Evolutionary conservation across 2,329 filamentous ascomycete species (phyloP).

Genomic region (Pestalotiopsis sp.): DNA sequence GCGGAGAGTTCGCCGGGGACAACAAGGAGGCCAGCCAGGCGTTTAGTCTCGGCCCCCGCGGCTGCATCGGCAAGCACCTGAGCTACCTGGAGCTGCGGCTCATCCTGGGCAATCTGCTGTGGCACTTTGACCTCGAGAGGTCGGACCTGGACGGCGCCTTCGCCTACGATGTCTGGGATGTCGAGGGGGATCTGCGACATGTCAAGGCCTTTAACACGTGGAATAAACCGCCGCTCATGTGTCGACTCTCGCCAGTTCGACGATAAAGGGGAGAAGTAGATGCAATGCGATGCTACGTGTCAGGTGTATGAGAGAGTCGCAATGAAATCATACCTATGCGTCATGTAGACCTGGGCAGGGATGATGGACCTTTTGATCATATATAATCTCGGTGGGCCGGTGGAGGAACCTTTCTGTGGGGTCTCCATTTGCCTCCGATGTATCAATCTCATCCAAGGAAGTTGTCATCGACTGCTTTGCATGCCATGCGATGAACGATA

Average conservation of each 20-base stretch:
- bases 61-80: slow-evolving; percentile 39
- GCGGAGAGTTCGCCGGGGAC: slow-evolving; percentile 36
- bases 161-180: slow-evolving; percentile 11
- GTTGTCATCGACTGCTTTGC: too few species aligned
- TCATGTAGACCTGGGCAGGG: too few species aligned
- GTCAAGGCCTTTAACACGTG: slow-evolving; percentile 5
- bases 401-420: too few species aligned
- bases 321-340: too few species aligned
- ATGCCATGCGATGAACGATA: too few species aligned
- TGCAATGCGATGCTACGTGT: too few species aligned
- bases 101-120: slow-evolving; percentile 38
- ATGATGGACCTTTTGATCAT: too few species aligned
- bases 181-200: background rate
- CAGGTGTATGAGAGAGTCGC: too few species aligned
- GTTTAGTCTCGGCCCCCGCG: slow-evolving; percentile 39
- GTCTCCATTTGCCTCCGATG: too few species aligned
- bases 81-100: slow-evolving; percentile 39
- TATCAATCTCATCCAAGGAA: too few species aligned
- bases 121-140: slow-evolving; percentile 37
- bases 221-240: slow-evolving; percentile 6
- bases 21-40: slow-evolving; percentile 36
- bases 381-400: too few species aligned
- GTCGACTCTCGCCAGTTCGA: background rate
- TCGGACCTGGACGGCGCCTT: slow-evolving; percentile 1
- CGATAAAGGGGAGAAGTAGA: background rate